Conservation (phyloP, 495 filamentous ascomycete genomes). For the Neurospora africana region DNA sequence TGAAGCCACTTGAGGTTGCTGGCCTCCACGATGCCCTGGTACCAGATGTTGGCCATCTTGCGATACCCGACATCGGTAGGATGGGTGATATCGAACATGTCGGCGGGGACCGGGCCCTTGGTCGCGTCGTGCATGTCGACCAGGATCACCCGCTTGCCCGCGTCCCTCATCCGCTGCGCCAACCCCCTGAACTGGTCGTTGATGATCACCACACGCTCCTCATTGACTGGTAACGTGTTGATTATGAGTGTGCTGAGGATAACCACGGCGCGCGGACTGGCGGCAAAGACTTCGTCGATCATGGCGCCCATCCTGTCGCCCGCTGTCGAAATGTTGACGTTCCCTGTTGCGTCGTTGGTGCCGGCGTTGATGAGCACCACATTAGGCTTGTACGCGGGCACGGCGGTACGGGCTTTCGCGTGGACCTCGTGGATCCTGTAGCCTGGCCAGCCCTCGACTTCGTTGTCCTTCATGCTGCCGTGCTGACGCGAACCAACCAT, state of each 20-base stretch:
- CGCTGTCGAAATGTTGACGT: slow-evolving; percentile 10
- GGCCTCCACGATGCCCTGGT: slow-evolving; percentile 27
- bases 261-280: slow-evolving; percentile 34
- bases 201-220: slow-evolving; percentile 24
- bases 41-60: slow-evolving; percentile 46
- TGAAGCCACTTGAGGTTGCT: slow-evolving; percentile 16
- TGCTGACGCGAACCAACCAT: slow-evolving; percentile 38
- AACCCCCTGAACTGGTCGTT: slow-evolving; percentile 30
- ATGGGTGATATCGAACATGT: slow-evolving; percentile 40
- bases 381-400: slow-evolving; percentile 32
- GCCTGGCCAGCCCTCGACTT: slow-evolving; percentile 42
- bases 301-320: slow-evolving; percentile 28
- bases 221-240: slow-evolving; percentile 15
- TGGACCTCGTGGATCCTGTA: slow-evolving; percentile 36
- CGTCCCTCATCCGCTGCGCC: slow-evolving; percentile 18
- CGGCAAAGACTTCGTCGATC: slow-evolving; percentile 25
- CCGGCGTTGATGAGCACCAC: slow-evolving; percentile 39
- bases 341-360: slow-evolving; percentile 36
- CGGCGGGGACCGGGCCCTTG: slow-evolving; percentile 16
- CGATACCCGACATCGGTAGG: slow-evolving; percentile 40
- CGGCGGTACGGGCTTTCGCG: slow-evolving; percentile 18
- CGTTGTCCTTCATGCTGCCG: slow-evolving; percentile 43
- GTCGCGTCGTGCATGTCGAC: slow-evolving; percentile 37
- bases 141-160: slow-evolving; percentile 27
- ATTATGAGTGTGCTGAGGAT: slow-evolving; percentile 40